Evolutionary conservation across 768 basidiomycete species (phyloP), one percentile per base, ranked within the genome.

Genomic region (Mycena filopes): DNA sequence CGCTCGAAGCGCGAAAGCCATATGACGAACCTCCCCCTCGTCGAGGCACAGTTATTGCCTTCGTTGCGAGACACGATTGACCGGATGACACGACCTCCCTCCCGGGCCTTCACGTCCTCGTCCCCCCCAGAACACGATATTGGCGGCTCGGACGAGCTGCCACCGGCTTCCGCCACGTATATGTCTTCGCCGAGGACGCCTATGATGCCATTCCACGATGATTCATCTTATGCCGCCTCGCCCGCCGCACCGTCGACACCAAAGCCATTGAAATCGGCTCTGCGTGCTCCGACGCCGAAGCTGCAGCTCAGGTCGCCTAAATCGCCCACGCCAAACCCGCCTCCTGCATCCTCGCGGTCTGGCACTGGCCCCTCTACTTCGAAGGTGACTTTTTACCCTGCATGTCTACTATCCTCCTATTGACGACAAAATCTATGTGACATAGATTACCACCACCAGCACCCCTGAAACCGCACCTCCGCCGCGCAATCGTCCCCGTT

Each of bases 41-140:
- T 91, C 31, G 91, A 93, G 66, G 79, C 86, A 0, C 85, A 90
- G 28, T 79, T 93, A 5, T 74, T 93, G 40, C 91, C 91, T 11
- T 89, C 90, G 20, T 79, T 93, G 38, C 82, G 86, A 43, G 91
- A 92, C 60, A 93, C 91, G 0, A 83, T 93, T 40, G 85, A 89
- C 69, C 84, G 86, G 48, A 93, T 93, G 91, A 93, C 91, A 3
- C 79, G 83, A 55, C 78, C 82, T 16, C 85, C 86, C 1, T 42
- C 76, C 76, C 60, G 57, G 61, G 64, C 63, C 67, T 13, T 71
- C 71, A 5, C n/a, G 4, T 21, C 60, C 11, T 3, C 51, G 38
- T 60, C 55, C 11, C 45, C 60, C 28, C 71, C 74, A 10, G 60
- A 69, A 16, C 64, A 47, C 51, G 47, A 63, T 38, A 15, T 59